Base-by-base conservation (phyloP, 495 filamentous ascomycete species). In the Cudoniella acicularis region DNA sequence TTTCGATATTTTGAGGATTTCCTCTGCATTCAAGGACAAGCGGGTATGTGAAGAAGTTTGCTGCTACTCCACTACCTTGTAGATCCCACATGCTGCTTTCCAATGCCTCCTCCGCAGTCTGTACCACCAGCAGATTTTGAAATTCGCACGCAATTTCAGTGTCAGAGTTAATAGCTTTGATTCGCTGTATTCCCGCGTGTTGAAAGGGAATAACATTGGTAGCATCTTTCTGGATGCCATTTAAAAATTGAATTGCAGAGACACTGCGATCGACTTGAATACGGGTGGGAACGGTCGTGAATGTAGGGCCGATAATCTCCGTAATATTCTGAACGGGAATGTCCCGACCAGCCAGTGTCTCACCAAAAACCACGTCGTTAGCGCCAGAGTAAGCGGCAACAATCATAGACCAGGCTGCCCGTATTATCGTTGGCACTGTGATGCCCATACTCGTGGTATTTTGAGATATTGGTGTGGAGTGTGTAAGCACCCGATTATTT, bases 121-220 rank as follows among this genome's bases (percentile, higher is more conserved):
- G 60, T 3, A 62, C 21, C 1, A 53, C 40, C 8, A 57, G 18
- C 11, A 85, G 71, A 51, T 77, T 87, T n/a, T 79, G 75, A 48
- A 87, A 78, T 54, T 87, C 84, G 55, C 85, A 88, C 13, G 87
- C 87, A 60, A 82, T 73, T 30, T 80, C 74, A 3, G 87, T 81
- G 61, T 89, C 86, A 0, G 72, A 63, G 63, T 80, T 83, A 36
- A 89, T 73, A 20, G 76, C 75, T 56, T 81, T 75, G 58, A 91
- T 91, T 52, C 87, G 78, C 67, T 88, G 84, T 67, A 91, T 74
- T 6, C 88, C 87, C 65, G 82, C 76, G 49, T 89, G 85, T 68
- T 91, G 81, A 65, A 84, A 83, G 0, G 82, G 76, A 3, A 84
- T 81, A 1, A 79, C 77, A 1, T 72, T 72, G 18, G 82, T 67